Evolutionary conservation across 192 early-diverging fungal species (phyloP).

Genomic region (Geosiphon pyriformis): DNA sequence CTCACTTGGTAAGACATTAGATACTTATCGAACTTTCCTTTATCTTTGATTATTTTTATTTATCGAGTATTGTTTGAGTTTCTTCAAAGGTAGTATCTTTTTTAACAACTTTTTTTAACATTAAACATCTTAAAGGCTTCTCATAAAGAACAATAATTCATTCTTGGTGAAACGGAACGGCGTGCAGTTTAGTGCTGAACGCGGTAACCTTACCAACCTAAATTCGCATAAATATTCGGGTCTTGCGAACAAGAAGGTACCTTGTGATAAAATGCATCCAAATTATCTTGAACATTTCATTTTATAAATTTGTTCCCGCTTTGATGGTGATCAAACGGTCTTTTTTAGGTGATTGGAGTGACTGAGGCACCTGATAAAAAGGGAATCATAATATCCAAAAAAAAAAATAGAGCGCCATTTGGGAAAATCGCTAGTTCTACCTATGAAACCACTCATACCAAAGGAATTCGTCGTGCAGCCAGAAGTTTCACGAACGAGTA

Average conservation of each 20-base stretch:
- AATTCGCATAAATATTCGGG: constrained; percentile 83
- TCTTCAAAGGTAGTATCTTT: not conserved
- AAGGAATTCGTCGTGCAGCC: constrained; percentile 57
- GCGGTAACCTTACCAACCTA: constrained; percentile 70
- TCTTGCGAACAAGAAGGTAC: constrained; percentile 70
- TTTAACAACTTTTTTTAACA: not conserved
- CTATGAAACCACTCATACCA: constrained; percentile 53
- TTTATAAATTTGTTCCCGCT: too few species aligned
- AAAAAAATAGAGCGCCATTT: constrained; percentile 49
- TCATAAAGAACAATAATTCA: constrained; percentile 71
- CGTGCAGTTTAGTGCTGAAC: constrained; percentile 65
- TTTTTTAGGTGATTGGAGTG: too few species aligned
- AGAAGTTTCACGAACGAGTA: constrained; percentile 59
- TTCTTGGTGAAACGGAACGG: constrained; percentile 81
- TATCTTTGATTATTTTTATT: too few species aligned
- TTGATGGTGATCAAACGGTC: too few species aligned
- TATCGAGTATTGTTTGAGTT: too few species aligned
- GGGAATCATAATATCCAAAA: constrained; percentile 60
- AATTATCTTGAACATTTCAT: too few species aligned
- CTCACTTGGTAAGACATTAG: too few species aligned
- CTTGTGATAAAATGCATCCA: not conserved
- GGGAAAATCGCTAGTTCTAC: constrained; percentile 47
- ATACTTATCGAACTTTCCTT: too few species aligned
- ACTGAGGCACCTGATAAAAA: constrained; percentile 44
- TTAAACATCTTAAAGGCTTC: constrained; percentile 38